Conservation (phyloP, 1,284 basidiomycete species). For the Farysia itapuensis region DNA sequence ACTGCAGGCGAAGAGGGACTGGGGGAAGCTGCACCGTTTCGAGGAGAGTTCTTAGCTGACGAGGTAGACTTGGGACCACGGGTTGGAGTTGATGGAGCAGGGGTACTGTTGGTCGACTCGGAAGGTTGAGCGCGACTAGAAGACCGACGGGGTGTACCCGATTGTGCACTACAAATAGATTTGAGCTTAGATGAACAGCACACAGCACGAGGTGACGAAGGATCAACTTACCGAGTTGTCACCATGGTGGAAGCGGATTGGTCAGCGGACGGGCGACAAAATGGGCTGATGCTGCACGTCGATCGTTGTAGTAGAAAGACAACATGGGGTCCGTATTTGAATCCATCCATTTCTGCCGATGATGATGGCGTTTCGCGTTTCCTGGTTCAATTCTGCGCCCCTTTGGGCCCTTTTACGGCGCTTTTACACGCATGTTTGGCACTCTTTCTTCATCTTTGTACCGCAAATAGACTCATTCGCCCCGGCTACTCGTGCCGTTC, state of each 20-base stretch:
- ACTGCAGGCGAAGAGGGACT: conserved; percentile 13
- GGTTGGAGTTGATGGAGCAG: conserved; percentile 23
- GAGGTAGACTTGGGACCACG: conserved; percentile 18
- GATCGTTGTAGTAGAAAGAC: too few relatives aligned
- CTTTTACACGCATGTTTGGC: too few relatives aligned
- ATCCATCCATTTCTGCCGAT: too few relatives aligned
- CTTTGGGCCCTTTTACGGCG: too few relatives aligned
- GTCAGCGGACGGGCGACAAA: too few relatives aligned
- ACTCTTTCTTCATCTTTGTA: too few relatives aligned
- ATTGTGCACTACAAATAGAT: conserved; percentile 14
- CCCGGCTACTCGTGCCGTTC: too few relatives aligned
- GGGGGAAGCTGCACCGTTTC: conserved; percentile 9
- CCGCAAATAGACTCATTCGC: too few relatives aligned
- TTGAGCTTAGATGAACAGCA: neutral
- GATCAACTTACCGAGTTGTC: conserved; percentile 24
- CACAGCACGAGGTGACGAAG: neutral
- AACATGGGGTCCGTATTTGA: too few relatives aligned
- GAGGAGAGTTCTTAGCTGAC: conserved; percentile 15
- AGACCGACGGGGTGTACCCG: conserved; percentile 23
- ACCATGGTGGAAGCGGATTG: conserved; percentile 26
- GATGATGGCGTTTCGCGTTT: too few relatives aligned
- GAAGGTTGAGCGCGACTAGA: conserved; percentile 16
- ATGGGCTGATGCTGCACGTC: too few relatives aligned
- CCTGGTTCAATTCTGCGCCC: too few relatives aligned
- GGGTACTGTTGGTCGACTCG: conserved; percentile 25